Base-by-base conservation (phyloP, 441 rosid genomes). In the Metrosideros polymorpha region DNA sequence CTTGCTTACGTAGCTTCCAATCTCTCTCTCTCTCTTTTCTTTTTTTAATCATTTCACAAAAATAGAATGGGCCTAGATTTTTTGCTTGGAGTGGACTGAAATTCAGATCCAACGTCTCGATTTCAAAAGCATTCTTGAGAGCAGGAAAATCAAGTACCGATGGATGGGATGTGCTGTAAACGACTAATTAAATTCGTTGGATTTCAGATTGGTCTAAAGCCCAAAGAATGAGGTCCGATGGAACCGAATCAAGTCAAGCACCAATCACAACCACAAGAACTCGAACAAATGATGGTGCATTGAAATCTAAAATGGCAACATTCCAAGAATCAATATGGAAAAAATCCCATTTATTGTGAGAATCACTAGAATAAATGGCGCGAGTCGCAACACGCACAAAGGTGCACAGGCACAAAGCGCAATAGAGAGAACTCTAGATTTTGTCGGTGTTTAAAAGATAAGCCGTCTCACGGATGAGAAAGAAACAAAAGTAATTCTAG, bases 351-450 rank as follows among this genome's bases (percentile, higher is more conserved):
- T 13, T n/a, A n/a, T 32, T n/a, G 27, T 57, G 63, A 57, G n/a
- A n/a, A n/a, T n/a, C 12, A 1, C 32, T 6, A 57, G 32, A n/a
- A 57, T 13, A 57, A 57, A 6, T 14, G 29, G 13, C 18, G 1
- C 4, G 2, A n/a, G 9, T n/a, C 18, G 29, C 2, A 9, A 57
- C 32, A 13, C n/a, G 32, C 19, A n/a, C n/a, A 56, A 56, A 4
- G 61, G 61, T 7, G 15, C 61, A 12, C 0, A 1, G 15, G 25
- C 27, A 27, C 32, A n/a, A 57, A 57, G 8, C 15, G 9, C 66
- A 13, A 57, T 0, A n/a, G 2, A n/a, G 7, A 15, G n/a, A 6
- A 57, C 5, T 15, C 18, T 3, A 4, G 0, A 57, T 57, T 57
- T n/a, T n/a, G 66, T 6, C 1, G n/a, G n/a, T 6, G 8, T 57